Evolutionary conservation across 805 yeast genomes (phyloP), one percentile per base, ranked within the genome.

Genomic region (Naumovozyma baii): DNA sequence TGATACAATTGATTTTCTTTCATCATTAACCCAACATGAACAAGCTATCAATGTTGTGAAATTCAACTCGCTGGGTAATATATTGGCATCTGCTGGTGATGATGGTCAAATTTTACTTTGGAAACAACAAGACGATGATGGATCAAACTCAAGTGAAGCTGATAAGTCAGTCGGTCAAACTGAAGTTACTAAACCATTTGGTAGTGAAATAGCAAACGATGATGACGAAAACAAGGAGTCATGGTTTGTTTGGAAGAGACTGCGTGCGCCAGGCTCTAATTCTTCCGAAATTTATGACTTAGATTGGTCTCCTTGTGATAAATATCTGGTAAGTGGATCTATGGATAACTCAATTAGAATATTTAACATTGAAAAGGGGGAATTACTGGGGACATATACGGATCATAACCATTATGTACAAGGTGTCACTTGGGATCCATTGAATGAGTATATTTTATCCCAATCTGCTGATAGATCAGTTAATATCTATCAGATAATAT

Each of bases 401-500:
- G 85, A 83, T 42, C 97, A 92, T 60, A 67, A 68, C 35, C 95
- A 88, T 59, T 90, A 85, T 51, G 94, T 92, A 2, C 99, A 92
- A 61, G 99, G 99, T 2, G 90, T 92, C 4, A 69, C 82, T 0
- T 92, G 97, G 97, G 98, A 92, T 57, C 98, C 98, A 5, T 56
- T 67, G 39, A 78, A 81, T 46, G 76, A 81, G 57, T 85, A 61
- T 48, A 60, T 92, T 4, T 85, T 88, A 1, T 82, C 95, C 5
- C 96, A 88, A 58, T 78, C 92, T 18, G 94, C 96, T 10, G 98
- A 92, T 62, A 65, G 95, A 43, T 70, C 85, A 2, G 79, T 90
- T 10, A 78, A 77, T 46, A 65, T 92, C n/a, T 84, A 84, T 57
- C 50, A 51, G 28, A 43, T 55, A 14, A 36, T 46, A 8, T 53